Evolutionary conservation across 768 basidiomycete genomes (phyloP).

Genomic region (Tulasnella sp.): DNA sequence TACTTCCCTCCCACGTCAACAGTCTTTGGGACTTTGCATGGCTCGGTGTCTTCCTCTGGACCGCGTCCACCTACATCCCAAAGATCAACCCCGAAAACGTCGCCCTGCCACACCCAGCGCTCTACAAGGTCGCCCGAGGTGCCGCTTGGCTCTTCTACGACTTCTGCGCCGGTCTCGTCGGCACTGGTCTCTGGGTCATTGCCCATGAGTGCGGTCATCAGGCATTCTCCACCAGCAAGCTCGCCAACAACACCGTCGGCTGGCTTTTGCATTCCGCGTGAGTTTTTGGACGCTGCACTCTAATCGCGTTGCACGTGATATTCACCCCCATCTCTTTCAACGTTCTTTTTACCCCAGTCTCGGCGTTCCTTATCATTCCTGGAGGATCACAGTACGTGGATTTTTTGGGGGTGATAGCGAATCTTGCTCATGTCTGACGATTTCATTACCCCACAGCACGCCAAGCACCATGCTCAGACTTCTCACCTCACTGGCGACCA

Average conservation of each 20-base stretch:
- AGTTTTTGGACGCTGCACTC: conserved; percentile 28
- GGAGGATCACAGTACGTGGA: conserved; percentile 64
- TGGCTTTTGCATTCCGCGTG: conserved; percentile 88
- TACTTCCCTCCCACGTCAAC: not conserved
- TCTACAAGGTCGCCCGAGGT: conserved; percentile 55
- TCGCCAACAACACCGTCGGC: conserved; percentile 85
- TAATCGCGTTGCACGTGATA: not conserved
- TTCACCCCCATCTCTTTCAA: conserved; percentile 22
- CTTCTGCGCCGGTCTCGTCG: conserved; percentile 75
- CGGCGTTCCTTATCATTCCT: conserved; percentile 93
- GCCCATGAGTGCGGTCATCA: conserved; percentile 96
- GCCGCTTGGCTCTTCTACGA: conserved; percentile 74
- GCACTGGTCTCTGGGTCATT: conserved; percentile 89
- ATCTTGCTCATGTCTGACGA: not conserved
- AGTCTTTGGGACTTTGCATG: conserved; percentile 34
- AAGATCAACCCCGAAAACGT: conserved; percentile 28
- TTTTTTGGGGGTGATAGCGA: not conserved
- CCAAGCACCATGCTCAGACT: conserved; percentile 91
- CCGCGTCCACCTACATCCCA: conserved; percentile 32
- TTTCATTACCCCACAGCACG: conserved; percentile 42
- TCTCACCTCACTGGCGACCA: conserved; percentile 92
- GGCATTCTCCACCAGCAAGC: conserved; percentile 87
- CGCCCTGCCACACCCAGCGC: conserved; percentile 29
- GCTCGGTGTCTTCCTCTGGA: conserved; percentile 32
- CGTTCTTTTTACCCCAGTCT: conserved; percentile 43